Base-by-base conservation (phyloP, 1,284 basidiomycete genomes). In the Apiotrichum montevideense region DNA sequence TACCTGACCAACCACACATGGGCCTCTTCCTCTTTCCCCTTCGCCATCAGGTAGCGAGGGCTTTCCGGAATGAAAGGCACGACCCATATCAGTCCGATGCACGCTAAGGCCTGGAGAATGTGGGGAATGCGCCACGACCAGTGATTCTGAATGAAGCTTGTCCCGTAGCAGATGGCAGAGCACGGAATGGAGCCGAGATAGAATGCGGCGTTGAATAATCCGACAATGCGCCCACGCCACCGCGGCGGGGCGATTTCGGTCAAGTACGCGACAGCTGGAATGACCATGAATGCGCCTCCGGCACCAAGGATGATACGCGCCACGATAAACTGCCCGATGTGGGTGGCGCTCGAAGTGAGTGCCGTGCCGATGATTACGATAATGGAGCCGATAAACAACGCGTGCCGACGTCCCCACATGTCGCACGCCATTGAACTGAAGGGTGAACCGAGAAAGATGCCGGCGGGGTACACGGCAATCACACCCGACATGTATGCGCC, bases 1-100 rank as follows among this genome's bases (percentile, higher is more conserved):
- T 89, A 80, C 67, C 88, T 86, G 13, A 86, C 84, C 29, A 90
- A 80, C 61, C 89, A 82, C 61, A 84, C 78, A 14, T 86, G 79
- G 0, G 87, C 87, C 64, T 89, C 86, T 0, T 79, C 80, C 52
- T 86, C 82, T 6, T 59, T 56, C 29, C 63, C 62, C n/a, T 63
- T 59, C 6, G 59, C 57, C 32, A 65, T 56, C n/a, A 66, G 58
- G 44, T 48, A 70, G 15, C 66, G 65, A 1, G 66, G 68, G 0
- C 62, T 63, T 52, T 70, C 65, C 29, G 65, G 68, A 0, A 66
- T 58, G 41, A 68, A 62, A 4, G 62, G 62, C 2, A 62, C 54
- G 7, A 61, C 39, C 21, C 5, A 11, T 4, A 61, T 35, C 29
- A 61, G 53, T 4, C 55, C 8, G 10, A 55, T 11, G 8, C 51